Evolutionary conservation across 129 eudicot genomes (phyloP), one percentile per base, ranked within the genome.

Genomic region (Tanacetum coccineum): DNA sequence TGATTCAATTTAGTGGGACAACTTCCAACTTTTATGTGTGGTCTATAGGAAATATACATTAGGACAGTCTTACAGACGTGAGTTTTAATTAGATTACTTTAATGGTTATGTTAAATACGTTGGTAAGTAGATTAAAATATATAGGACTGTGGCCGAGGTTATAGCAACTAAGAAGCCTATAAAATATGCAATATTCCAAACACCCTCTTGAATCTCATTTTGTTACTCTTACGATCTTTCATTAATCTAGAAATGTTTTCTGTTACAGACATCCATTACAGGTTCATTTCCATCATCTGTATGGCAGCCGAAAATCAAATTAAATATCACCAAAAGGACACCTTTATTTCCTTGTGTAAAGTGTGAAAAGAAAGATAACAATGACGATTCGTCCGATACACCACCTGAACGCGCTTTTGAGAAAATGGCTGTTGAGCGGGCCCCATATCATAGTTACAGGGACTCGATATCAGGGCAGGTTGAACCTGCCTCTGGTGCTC

Each of bases 401-500:
- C 82, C 89, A 49, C 56, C 83, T 19, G 85, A 54, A 13, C 54
- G 11, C 13, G 4, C 85, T 12, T 52, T 69, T 59, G 80, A 93
- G 77, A 78, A 88, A 28, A 80, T 94, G 39, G 66, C 85, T 12
- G 94, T 90, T 54, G 99, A 94, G 82, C 88, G 89, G 30, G 59
- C 76, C 40, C 99, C 97, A 6, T 94, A 94, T 60, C 75, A 84
- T 61, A 82, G 88, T 83, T 94, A 94, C 59, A 67, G 85, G 87
- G 99, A 94, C 90, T 89, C 97, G 3, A 71, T 88, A 17, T 89
- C 99, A 3, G 99, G 99, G 14, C 84, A 85, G 82, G 61, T 89
- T 45, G 93, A 89, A 79, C 99, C 99, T 2, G 97, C 99, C 44
- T 87, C 99, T 63, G 99, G 99, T 68, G 99, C 95, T 36, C 97